Evolutionary conservation across 495 filamentous ascomycete species (phyloP).

Genomic region (Corynascus novoguineensis): DNA sequence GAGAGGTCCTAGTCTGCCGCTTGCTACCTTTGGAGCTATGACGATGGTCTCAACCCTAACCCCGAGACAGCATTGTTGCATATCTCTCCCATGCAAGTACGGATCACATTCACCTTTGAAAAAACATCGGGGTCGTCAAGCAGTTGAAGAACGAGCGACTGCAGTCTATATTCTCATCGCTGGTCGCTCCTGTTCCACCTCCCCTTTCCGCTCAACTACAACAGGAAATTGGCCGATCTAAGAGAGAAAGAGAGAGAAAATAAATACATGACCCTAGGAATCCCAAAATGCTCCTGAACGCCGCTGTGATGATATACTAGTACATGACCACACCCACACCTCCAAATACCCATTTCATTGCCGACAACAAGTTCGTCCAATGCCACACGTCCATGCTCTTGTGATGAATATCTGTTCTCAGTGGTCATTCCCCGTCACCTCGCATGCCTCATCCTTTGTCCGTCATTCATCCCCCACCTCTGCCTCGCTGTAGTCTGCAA

Average conservation of each 20-base stretch:
- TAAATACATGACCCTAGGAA: background rate
- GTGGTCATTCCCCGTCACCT: constrained; percentile 2
- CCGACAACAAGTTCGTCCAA: constrained; percentile 2
- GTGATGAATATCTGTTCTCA: background rate
- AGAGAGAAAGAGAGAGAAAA: background rate
- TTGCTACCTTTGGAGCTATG: no score
- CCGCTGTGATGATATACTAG: constrained; percentile 18
- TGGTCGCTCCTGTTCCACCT: background rate
- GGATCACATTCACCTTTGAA: background rate
- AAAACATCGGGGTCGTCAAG: background rate
- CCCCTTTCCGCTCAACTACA: background rate
- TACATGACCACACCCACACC: constrained; percentile 20
- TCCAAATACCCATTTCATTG: background rate
- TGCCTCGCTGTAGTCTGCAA: background rate
- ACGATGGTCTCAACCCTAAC: background rate
- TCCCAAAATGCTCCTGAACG: constrained; percentile 14
- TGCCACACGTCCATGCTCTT: constrained; percentile 5
- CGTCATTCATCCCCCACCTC: background rate
- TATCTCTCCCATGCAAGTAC: background rate
- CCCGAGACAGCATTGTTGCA: no score
- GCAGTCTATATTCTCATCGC: constrained; percentile 9
- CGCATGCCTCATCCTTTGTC: background rate
- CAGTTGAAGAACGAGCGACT: constrained; percentile 1
- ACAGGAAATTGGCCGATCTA: constrained; percentile 9
- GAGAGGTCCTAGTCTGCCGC: no score